Evolutionary conservation across 73 alveolate species (phyloP).

Genomic region (Effrenium voratum): DNA sequence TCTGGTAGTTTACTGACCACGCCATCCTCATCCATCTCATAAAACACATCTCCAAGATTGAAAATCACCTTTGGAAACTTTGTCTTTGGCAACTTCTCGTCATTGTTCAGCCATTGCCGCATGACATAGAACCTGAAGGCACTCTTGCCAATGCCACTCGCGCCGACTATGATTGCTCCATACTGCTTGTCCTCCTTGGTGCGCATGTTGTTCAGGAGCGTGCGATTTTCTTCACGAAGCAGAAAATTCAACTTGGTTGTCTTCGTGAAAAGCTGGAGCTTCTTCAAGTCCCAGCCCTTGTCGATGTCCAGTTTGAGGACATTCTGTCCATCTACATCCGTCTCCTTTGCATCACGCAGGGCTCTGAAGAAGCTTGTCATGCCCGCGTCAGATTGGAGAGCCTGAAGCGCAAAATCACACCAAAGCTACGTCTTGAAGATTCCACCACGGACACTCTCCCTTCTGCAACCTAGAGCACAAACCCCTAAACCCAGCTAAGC

Average conservation of each 20-base stretch:
- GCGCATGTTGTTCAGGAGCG: background rate
- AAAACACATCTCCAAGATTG: background rate
- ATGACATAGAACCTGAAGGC: constrained; percentile 9
- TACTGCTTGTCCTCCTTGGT: background rate
- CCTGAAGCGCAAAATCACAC: constrained; percentile 10
- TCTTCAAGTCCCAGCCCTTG: background rate
- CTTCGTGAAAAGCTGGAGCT: background rate
- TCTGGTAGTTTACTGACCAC: background rate
- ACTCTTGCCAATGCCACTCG: constrained; percentile 22
- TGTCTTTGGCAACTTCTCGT: background rate
- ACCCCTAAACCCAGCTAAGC: too few relatives aligned
- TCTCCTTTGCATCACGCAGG: constrained; percentile 22
- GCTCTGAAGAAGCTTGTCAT: constrained; percentile 36
- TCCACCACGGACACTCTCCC: background rate
- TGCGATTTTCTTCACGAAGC: background rate
- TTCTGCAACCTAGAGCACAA: too few relatives aligned
- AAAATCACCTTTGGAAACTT: background rate
- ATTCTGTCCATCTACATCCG: constrained; percentile 11
- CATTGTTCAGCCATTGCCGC: constrained; percentile 10
- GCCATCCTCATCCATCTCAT: background rate
- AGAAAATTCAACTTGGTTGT: background rate
- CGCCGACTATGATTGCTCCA: background rate
- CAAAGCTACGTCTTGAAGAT: background rate
- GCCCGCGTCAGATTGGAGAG: background rate
- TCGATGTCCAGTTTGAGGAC: background rate